phyloP scores from a whole-genome alignment of 345 rosid genomes.

The Eucalyptus pauciflora region DNA sequence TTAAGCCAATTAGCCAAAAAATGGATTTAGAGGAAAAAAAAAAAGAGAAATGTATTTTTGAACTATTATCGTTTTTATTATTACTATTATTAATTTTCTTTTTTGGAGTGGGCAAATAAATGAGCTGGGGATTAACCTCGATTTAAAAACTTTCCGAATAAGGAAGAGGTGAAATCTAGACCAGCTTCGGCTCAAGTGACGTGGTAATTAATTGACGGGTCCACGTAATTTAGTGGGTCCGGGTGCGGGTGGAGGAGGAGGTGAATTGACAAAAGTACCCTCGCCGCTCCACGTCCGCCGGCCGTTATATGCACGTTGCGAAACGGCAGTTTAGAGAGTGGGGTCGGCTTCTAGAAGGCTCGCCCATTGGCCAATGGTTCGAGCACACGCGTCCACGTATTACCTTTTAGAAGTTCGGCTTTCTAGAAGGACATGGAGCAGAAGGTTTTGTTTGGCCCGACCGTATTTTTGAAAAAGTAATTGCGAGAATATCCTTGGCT shows the following conservation, averaged over 20 bases:
- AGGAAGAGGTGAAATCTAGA: not conserved
- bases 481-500: not conserved
- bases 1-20: not conserved
- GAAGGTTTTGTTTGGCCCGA: not conserved
- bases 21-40: not conserved
- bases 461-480: not conserved
- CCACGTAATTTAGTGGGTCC: not conserved
- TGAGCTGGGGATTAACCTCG: not conserved
- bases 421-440: not conserved
- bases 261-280: not conserved
- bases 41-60: not conserved
- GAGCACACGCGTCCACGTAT: not conserved
- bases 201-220: not conserved
- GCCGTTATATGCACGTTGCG: not conserved
- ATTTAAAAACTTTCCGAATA: not conserved
- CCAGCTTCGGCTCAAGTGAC: not conserved
- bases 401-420: rapidly evolving
- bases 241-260: rapidly evolving
- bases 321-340: not conserved
- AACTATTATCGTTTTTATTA: not conserved
- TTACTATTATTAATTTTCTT: not conserved
- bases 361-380: not conserved
- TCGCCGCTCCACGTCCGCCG: not conserved
- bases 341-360: not conserved
- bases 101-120: not conserved